Evolutionary conservation across 1,284 basidiomycete genomes (phyloP).

Genomic region (Ustilago esculenta): DNA sequence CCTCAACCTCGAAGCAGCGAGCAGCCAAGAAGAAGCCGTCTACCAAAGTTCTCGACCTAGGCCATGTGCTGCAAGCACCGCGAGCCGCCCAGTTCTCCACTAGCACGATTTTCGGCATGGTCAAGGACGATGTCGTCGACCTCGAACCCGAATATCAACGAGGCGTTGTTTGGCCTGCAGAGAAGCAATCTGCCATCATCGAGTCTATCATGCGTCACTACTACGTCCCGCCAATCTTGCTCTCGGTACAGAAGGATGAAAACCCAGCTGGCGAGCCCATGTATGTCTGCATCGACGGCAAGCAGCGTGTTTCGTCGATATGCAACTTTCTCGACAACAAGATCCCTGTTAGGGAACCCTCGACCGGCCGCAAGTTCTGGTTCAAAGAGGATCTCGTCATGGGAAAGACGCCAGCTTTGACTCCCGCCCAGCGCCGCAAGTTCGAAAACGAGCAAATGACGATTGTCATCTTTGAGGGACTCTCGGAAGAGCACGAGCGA

Average conservation of each 20-base stretch:
- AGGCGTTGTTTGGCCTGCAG: slow-evolving; percentile 46
- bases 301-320: slow-evolving; percentile 54
- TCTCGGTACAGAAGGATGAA: slow-evolving; percentile 24
- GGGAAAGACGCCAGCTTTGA: slow-evolving; percentile 30
- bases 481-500: slow-evolving; percentile 44
- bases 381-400: slow-evolving; percentile 30
- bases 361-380: slow-evolving; percentile 30
- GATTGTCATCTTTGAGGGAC: slow-evolving; percentile 40
- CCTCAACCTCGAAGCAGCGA: not conserved
- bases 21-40: slow-evolving; percentile 22
- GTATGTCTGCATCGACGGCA: slow-evolving; percentile 57
- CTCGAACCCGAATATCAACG: slow-evolving; percentile 58
- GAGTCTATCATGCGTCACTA: slow-evolving; percentile 54
- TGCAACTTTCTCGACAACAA: slow-evolving; percentile 43
- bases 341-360: slow-evolving; percentile 41
- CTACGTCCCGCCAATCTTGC: slow-evolving; percentile 54
- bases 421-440: slow-evolving; percentile 30
- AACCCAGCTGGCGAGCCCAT: slow-evolving; percentile 5
- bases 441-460: slow-evolving; percentile 53
- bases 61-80: slow-evolving; percentile 29
- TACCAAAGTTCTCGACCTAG: slow-evolving; percentile 49
- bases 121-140: slow-evolving; percentile 42
- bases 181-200: slow-evolving; percentile 54
- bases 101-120: slow-evolving; percentile 25
- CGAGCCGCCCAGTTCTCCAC: slow-evolving; percentile 36